These are phyloP conservation scores for Gilbertella persicaria DNA, from an alignment of 371 early-diverging fungal species.

Conservation along the genomic window DNA sequence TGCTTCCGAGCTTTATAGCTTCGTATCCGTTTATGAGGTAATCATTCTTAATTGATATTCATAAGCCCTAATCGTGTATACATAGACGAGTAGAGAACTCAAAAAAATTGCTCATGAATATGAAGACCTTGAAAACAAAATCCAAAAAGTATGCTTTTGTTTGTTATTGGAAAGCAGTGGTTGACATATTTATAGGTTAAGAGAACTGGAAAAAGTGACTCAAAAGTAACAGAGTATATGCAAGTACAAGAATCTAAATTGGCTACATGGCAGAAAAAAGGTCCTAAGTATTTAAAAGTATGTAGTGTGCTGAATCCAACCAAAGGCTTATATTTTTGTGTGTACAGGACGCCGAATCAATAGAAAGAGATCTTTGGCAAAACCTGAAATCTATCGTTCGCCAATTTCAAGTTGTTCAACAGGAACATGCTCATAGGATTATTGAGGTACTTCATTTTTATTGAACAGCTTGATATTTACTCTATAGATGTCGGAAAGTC, in stretches of 20 bases:
- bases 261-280: slow-evolving; percentile 44
- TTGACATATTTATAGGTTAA: slow-evolving; percentile 29
- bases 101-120: slow-evolving; percentile 30
- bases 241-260: slow-evolving; percentile 27
- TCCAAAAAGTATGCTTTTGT: slow-evolving; percentile 35
- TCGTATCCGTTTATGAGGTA: slow-evolving; percentile 3
- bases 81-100: slow-evolving; percentile 6
- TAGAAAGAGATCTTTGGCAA: slow-evolving; percentile 51
- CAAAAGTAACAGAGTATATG: slow-evolving; percentile 35
- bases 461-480: background rate
- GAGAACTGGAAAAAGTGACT: slow-evolving; percentile 40
- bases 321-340: background rate
- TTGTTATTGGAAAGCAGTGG: slow-evolving; percentile 1
- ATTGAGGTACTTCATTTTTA: slow-evolving; percentile 5
- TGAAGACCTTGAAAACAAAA: slow-evolving; percentile 20
- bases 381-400: slow-evolving; percentile 37
- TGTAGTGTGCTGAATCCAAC: background rate
- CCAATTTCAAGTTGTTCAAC: slow-evolving; percentile 54
- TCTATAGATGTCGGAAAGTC: slow-evolving; percentile 17
- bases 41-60: background rate
- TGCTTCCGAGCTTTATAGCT: background rate
- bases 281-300: slow-evolving; percentile 48
- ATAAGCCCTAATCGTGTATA: slow-evolving; percentile 12
- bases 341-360: slow-evolving; percentile 45
- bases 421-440: slow-evolving; percentile 36